These are phyloP conservation scores for Sphagnum magellanicum DNA, from an alignment of 228 moss, liverwort and hornwort species.

Conservation along the genomic window DNA sequence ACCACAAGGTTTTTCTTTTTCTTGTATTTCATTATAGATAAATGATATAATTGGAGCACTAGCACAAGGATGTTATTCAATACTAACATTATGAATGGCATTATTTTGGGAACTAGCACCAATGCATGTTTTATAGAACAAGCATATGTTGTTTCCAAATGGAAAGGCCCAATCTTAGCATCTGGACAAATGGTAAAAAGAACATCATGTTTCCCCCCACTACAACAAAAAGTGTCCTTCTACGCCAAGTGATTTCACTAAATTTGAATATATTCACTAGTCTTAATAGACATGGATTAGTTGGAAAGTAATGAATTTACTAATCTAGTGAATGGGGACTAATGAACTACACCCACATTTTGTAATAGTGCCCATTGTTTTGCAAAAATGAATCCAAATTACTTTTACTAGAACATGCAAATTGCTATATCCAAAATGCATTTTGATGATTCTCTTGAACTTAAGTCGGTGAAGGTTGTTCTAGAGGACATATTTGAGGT, in stretches of 20 bases:
- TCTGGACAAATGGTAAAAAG: constrained; percentile 66
- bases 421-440: constrained; percentile 84
- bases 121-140: constrained; percentile 82
- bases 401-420: too few species aligned
- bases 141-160: constrained; percentile 54
- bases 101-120: constrained; percentile 84
- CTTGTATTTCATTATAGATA: constrained; percentile 57
- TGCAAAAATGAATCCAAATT: too few species aligned
- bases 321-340: too few species aligned
- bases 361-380: too few species aligned
- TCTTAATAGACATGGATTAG: too few species aligned
- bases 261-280: too few species aligned
- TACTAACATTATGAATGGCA: constrained; percentile 67
- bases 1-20: too few species aligned
- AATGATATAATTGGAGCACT: constrained; percentile 87
- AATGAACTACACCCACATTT: too few species aligned
- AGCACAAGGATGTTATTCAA: constrained; percentile 75
- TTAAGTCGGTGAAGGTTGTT: constrained; percentile 57
- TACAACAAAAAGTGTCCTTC: too few species aligned
- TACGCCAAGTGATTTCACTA: too few species aligned
- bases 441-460: constrained; percentile 60
- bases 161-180: constrained; percentile 40
- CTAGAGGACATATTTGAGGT: constrained; percentile 71
- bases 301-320: too few species aligned
- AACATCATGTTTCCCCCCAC: too few species aligned